These are phyloP conservation scores for Pythium phragmiticola DNA, from an alignment of 352 stramenopile genomes.

Conservation along the genomic window DNA sequence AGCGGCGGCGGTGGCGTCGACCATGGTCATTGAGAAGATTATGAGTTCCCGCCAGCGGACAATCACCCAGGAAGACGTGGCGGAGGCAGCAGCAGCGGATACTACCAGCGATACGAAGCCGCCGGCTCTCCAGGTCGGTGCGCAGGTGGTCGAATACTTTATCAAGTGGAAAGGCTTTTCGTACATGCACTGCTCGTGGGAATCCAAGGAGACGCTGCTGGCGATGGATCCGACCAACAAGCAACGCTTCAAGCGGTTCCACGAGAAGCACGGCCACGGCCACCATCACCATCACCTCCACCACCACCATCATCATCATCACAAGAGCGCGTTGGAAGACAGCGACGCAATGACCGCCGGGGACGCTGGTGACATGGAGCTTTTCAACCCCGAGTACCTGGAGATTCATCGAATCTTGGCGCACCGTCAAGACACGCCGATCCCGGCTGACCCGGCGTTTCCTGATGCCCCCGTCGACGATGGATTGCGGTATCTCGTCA, in stretches of 20 bases:
- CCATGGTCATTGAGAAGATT: constrained; percentile 89
- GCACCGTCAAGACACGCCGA: constrained; percentile 62
- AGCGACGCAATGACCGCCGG: constrained; percentile 13
- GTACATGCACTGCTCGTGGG: constrained; percentile 88
- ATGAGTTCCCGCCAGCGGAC: constrained; percentile 71
- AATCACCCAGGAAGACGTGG: constrained; percentile 24
- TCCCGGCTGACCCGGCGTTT: constrained; percentile 47
- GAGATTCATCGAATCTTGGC: constrained; percentile 89
- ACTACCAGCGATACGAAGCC: constrained; percentile 30
- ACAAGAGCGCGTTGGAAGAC: constrained; percentile 27
- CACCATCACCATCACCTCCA: constrained; percentile 46
- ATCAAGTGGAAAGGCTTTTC: constrained; percentile 92
- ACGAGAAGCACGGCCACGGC: constrained; percentile 68
- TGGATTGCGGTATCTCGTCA: constrained; percentile 81
- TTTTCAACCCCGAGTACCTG: constrained; percentile 90
- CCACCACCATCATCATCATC: constrained; percentile 38
- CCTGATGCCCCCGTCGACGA: constrained; percentile 82
- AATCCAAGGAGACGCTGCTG: constrained; percentile 69
- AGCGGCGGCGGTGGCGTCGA: constrained; percentile 20
- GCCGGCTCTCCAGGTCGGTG: constrained; percentile 3
- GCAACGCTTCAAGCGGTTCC: constrained; percentile 84
- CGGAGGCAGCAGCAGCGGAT: constrained; percentile 24
- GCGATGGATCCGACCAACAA: constrained; percentile 83
- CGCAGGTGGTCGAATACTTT: constrained; percentile 67
- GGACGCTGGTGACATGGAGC: constrained; percentile 62